phyloP scores from a whole-genome alignment of 2,329 filamentous ascomycete species.

The Metarhizium anisopliae region DNA sequence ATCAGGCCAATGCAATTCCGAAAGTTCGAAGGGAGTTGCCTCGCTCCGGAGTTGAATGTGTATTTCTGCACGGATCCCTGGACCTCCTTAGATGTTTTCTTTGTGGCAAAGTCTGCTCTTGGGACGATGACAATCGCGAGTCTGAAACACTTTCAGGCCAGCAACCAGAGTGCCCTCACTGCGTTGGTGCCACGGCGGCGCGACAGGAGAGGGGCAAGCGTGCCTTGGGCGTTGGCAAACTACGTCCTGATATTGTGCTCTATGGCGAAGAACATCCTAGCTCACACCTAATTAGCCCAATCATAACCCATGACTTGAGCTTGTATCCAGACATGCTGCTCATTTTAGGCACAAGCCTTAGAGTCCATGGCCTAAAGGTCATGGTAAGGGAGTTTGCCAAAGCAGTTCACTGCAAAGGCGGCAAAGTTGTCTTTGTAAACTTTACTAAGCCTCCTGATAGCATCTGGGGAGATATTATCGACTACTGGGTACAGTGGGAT shows the following conservation, averaged over 20 bases:
- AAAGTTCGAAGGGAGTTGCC: conserved; percentile 17
- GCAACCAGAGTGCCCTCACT: conserved; percentile 60
- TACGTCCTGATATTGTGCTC: conserved; percentile 64
- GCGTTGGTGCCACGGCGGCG: conserved; percentile 51
- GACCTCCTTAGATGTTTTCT: conserved; percentile 55
- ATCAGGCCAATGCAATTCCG: conserved; percentile 9
- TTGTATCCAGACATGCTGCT: conserved; percentile 58
- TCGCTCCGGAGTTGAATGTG: conserved; percentile 48
- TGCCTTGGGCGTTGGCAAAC: conserved; percentile 56
- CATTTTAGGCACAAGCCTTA: conserved; percentile 62
- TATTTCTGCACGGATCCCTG: conserved; percentile 66
- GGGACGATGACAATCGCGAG: conserved; percentile 49
- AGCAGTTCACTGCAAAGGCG: conserved; percentile 57
- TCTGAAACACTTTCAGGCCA: conserved; percentile 51
- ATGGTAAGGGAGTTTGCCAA: conserved; percentile 65
- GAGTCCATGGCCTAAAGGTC: conserved; percentile 62
- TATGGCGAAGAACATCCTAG: conserved; percentile 67
- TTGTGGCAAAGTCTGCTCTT: conserved; percentile 47
- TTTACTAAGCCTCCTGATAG: conserved; percentile 64
- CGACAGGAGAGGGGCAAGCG: conserved; percentile 58
- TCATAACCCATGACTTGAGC: conserved; percentile 58
- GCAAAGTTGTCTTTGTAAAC: conserved; percentile 66
- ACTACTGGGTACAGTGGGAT: conserved; percentile 68
- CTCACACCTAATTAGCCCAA: conserved; percentile 56
- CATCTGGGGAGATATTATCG: conserved; percentile 63